phyloP scores from a whole-genome alignment of 352 stramenopile genomes.

The Stephanocyclus meneghinianus region DNA sequence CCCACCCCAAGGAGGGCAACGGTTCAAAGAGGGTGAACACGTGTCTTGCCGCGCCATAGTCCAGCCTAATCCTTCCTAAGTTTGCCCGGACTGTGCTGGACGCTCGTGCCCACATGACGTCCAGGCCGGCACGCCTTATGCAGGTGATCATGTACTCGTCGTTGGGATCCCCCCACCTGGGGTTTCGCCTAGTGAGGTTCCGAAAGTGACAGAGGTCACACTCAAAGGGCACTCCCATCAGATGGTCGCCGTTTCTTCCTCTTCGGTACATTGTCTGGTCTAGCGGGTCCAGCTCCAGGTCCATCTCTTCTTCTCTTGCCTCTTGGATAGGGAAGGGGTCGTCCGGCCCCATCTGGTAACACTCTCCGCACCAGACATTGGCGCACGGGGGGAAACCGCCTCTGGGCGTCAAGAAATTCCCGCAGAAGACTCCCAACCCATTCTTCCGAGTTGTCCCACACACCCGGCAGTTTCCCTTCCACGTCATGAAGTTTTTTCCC shows the following conservation, averaged over 20 bases:
- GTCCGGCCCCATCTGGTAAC: constrained; percentile 20
- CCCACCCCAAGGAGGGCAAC: constrained; percentile 2
- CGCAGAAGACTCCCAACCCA: constrained; percentile 48
- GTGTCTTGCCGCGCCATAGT: neutral
- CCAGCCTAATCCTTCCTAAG: neutral
- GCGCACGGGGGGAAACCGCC: constrained; percentile 23
- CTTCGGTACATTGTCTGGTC: constrained; percentile 5
- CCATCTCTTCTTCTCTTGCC: constrained; percentile 6
- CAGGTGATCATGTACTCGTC: constrained; percentile 23
- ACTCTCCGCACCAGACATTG: constrained; percentile 20
- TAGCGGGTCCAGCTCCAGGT: too few relatives aligned
- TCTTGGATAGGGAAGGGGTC: constrained; percentile 34
- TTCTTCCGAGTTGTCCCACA: constrained; percentile 14
- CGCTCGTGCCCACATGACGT: constrained; percentile 56
- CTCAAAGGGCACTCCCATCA: constrained; percentile 38
- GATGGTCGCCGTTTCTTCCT: neutral
- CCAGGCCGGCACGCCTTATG: constrained; percentile 36
- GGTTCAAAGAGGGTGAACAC: neutral
- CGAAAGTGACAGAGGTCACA: constrained; percentile 50
- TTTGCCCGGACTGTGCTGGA: constrained; percentile 39
- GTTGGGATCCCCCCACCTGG: neutral
- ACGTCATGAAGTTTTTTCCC: constrained; percentile 4
- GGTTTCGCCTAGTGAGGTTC: constrained; percentile 24
- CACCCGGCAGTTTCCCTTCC: constrained; percentile 12
- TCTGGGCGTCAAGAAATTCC: constrained; percentile 30